phyloP scores from a whole-genome alignment of 768 basidiomycete species.

The Boletus coccyginus region DNA sequence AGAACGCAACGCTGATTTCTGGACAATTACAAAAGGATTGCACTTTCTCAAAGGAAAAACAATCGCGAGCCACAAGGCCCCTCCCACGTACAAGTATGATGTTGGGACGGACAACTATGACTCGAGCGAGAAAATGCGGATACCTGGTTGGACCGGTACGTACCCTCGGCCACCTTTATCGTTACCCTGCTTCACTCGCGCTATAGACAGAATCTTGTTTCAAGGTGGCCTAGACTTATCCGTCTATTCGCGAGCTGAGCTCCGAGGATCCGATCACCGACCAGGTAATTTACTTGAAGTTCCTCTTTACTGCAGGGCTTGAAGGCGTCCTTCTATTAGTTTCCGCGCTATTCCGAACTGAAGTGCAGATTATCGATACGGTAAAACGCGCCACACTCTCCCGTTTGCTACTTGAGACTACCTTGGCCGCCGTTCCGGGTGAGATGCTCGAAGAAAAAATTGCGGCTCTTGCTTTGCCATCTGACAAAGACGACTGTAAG shows the following conservation, averaged over 20 bases:
- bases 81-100: conserved; percentile 93
- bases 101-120: conserved; percentile 84
- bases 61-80: conserved; percentile 91
- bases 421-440: conserved; percentile 59
- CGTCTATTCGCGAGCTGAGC: conserved; percentile 80
- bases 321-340: conserved; percentile 44
- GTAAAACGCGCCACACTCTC: conserved; percentile 70
- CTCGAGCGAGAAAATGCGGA: conserved; percentile 92
- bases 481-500: conserved; percentile 36
- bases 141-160: conserved; percentile 96
- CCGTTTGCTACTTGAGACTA: conserved; percentile 61
- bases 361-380: conserved; percentile 76
- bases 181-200: conserved; percentile 2
- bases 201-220: conserved; percentile 89
- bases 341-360: conserved; percentile 76
- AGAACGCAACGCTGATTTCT: conserved; percentile 90
- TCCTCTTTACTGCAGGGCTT: neutral
- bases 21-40: conserved; percentile 78
- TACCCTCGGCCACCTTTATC: neutral
- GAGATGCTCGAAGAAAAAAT: conserved; percentile 73
- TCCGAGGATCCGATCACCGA: conserved; percentile 92
- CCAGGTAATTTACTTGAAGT: conserved; percentile 54
- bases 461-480: conserved; percentile 51
- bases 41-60: conserved; percentile 89
- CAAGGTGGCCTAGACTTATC: conserved; percentile 74